Percentiles rank a stretch among this genome's conserved stretches.
These are phyloP conservation scores for Tetracentron sinense DNA, from an alignment of 164 flowering plant species.

Conservation along the genomic window DNA sequence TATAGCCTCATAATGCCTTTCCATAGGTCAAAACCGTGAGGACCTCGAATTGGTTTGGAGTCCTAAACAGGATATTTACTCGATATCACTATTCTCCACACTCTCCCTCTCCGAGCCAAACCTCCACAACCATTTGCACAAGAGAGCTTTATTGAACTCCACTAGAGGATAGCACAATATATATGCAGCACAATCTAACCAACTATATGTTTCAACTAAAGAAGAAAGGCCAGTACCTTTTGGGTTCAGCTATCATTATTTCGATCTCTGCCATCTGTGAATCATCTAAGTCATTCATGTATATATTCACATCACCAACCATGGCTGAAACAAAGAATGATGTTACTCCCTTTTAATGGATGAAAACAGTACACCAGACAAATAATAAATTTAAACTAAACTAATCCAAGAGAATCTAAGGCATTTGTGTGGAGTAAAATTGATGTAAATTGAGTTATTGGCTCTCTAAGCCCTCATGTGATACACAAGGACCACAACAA, in stretches of 20 bases:
- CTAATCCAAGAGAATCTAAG: too few relatives aligned
- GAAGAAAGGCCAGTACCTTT: slow-evolving; percentile 42
- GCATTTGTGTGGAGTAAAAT: neutral
- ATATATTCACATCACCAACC: slow-evolving; percentile 95
- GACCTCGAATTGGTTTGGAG: too few relatives aligned
- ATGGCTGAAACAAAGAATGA: slow-evolving; percentile 54
- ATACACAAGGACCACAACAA: neutral
- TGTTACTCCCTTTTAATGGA: neutral
- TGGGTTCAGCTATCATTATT: slow-evolving; percentile 89
- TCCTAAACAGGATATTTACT: too few relatives aligned
- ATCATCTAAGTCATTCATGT: slow-evolving; percentile 88
- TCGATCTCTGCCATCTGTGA: slow-evolving; percentile 73
- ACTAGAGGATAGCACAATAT: neutral
- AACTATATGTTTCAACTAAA: neutral
- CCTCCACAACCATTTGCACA: too few relatives aligned
- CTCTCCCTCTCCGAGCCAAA: too few relatives aligned
- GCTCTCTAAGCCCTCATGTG: neutral
- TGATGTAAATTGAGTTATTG: neutral
- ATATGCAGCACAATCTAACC: neutral
- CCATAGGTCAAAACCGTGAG: too few relatives aligned
- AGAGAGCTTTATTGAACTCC: too few relatives aligned
- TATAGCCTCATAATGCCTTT: too few relatives aligned
- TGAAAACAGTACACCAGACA: neutral
- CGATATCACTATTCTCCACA: too few relatives aligned
- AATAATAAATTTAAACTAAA: slow-evolving; percentile 1